A percentile compares a stretch with the other conserved stretches of the same genome.
These are phyloP conservation scores for Arctostaphylos glauca DNA, from an alignment of 148 eudicot genomes.

Conservation along the genomic window DNA sequence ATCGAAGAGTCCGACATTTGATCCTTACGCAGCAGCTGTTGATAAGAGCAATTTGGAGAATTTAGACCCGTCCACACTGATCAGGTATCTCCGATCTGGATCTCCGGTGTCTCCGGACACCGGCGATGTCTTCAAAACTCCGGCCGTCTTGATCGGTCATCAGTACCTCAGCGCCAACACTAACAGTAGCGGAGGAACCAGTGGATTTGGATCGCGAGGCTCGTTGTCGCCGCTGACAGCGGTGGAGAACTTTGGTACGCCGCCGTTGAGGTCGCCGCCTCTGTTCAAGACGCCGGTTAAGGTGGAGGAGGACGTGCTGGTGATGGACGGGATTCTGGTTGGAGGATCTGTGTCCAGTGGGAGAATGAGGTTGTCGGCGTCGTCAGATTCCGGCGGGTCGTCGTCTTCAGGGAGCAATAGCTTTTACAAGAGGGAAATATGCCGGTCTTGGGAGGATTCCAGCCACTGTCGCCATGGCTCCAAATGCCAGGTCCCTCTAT, in stretches of 20 bases:
- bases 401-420: constrained; percentile 30
- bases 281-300: constrained; percentile 33
- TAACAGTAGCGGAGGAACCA: constrained; percentile 12
- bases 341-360: constrained; percentile 16
- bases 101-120: constrained; percentile 20
- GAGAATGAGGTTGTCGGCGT: constrained; percentile 23
- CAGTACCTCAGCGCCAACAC: constrained; percentile 7
- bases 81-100: constrained; percentile 33
- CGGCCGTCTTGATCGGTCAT: constrained; percentile 13
- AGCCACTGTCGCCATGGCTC: constrained; percentile 42
- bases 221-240: constrained; percentile 30
- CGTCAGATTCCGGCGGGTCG: constrained; percentile 27
- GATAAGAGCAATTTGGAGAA: constrained; percentile 19
- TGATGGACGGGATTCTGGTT: constrained; percentile 56
- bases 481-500: constrained; percentile 44
- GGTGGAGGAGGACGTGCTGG: constrained; percentile 58
- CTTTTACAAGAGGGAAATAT: constrained; percentile 36
- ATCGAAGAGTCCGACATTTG: constrained; percentile 18
- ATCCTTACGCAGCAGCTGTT: constrained; percentile 27
- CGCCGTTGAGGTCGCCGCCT: constrained; percentile 31
- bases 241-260: constrained; percentile 31
- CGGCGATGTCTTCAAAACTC: constrained; percentile 1
- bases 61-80: constrained; percentile 25
- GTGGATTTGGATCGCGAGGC: constrained; percentile 20
- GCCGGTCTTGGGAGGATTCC: constrained; percentile 43